These are phyloP conservation scores for Ceratobasidium sp. DNA, from an alignment of 1,284 basidiomycete species.

Conservation along the genomic window DNA sequence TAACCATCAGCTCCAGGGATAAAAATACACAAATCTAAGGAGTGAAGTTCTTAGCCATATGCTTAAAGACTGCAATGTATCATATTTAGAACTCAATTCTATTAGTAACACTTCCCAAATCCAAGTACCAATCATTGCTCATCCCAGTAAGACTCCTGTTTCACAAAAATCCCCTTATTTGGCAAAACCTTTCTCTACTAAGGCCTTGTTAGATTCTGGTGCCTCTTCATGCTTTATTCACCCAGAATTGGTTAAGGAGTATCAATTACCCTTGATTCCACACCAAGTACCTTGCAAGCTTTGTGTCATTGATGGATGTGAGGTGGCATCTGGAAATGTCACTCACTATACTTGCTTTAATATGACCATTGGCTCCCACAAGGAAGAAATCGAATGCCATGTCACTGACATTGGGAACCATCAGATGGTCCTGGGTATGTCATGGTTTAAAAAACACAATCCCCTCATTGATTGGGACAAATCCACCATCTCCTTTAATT, in stretches of 20 bases:
- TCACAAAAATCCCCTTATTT: neutral
- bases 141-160: neutral
- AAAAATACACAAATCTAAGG: too few relatives aligned
- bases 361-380: neutral
- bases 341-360: neutral
- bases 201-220: conserved; percentile 1
- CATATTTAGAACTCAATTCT: neutral
- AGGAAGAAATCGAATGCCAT: neutral
- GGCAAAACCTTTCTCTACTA: neutral
- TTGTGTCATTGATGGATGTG: neutral
- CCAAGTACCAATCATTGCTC: neutral
- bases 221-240: conserved; percentile 6
- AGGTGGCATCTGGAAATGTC: neutral
- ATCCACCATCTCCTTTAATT: neutral
- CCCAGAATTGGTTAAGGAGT: neutral
- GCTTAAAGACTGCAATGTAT: neutral
- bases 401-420: neutral
- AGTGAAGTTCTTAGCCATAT: neutral
- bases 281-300: neutral
- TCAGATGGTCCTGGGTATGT: neutral
- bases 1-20: too few relatives aligned
- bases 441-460: neutral
- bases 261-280: neutral
- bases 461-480: neutral
- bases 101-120: neutral